phyloP scores from a whole-genome alignment of 2,329 filamentous ascomycete species.

The Aspergillus thermomutatus region DNA sequence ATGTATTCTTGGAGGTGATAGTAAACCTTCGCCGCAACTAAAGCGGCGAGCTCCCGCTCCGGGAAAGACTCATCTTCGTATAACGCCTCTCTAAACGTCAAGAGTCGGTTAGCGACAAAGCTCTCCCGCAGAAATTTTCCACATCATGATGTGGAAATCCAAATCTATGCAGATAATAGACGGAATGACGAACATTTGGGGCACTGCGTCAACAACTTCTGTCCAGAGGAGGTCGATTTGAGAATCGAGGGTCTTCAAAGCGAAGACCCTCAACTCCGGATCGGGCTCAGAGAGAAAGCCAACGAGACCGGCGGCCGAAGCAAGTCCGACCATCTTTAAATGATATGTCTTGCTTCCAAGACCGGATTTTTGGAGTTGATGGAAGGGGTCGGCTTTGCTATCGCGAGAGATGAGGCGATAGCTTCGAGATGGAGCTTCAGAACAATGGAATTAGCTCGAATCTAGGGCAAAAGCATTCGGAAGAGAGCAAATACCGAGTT shows the following conservation, averaged over 20 bases:
- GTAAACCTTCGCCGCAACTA: slow-evolving; percentile 96
- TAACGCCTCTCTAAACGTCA: slow-evolving; percentile 72
- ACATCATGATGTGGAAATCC: not conserved
- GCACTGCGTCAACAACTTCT: slow-evolving; percentile 87
- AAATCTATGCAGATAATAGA: not conserved
- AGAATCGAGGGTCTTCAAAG: slow-evolving; percentile 89
- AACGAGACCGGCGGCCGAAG: slow-evolving; percentile 89
- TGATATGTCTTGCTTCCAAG: slow-evolving; percentile 11
- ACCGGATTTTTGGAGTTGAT: slow-evolving; percentile 6
- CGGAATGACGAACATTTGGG: slow-evolving; percentile 71
- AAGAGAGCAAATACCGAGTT: slow-evolving; percentile 17
- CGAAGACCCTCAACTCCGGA: slow-evolving; percentile 89
- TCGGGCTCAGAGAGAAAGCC: slow-evolving; percentile 95
- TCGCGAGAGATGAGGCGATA: slow-evolving; percentile 31
- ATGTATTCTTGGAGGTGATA: slow-evolving; percentile 99
- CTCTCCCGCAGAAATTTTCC: not conserved
- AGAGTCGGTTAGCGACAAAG: slow-evolving; percentile 11
- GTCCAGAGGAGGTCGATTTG: slow-evolving; percentile 98
- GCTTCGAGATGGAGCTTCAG: slow-evolving; percentile 27
- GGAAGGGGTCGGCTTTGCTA: slow-evolving; percentile 16
- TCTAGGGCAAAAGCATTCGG: slow-evolving; percentile 8
- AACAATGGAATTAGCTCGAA: slow-evolving; percentile 19
- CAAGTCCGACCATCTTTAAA: slow-evolving; percentile 77
- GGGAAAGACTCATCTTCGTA: slow-evolving; percentile 96
- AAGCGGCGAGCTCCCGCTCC: slow-evolving; percentile 86